Evolutionary conservation across 2,329 filamentous ascomycete genomes (phyloP).

Genomic region (Fusarium ramigenum): DNA sequence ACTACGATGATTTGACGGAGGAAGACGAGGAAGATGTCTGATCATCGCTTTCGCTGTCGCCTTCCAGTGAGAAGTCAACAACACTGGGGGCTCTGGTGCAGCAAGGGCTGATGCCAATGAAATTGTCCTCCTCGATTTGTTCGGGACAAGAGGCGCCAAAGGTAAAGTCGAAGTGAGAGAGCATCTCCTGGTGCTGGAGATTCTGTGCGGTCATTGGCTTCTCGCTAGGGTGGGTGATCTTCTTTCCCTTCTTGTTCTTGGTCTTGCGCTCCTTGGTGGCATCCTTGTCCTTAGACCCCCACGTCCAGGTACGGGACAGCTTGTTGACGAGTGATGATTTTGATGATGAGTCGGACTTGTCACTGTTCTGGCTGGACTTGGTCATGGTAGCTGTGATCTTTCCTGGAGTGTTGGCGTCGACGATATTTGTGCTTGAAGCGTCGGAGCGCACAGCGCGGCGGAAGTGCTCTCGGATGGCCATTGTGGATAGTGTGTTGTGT

Average conservation of each 20-base stretch:
- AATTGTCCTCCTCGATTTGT: slow-evolving; percentile 48
- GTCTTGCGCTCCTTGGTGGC: slow-evolving; percentile 44
- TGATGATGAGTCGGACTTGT: slow-evolving; percentile 41
- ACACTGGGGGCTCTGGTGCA: slow-evolving; percentile 53
- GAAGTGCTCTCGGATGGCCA: slow-evolving; percentile 56
- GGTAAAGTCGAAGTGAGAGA: slow-evolving; percentile 56
- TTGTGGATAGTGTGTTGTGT: slow-evolving; percentile 35
- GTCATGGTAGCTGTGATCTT: slow-evolving; percentile 42
- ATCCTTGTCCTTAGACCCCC: slow-evolving; percentile 44
- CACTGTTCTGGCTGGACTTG: slow-evolving; percentile 43
- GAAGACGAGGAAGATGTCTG: slow-evolving; percentile 32
- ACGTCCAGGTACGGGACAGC: slow-evolving; percentile 46
- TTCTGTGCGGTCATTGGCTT: slow-evolving; percentile 57
- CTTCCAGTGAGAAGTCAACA: slow-evolving; percentile 40
- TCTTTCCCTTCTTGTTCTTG: slow-evolving; percentile 43
- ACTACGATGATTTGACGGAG: slow-evolving; percentile 33
- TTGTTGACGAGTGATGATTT: slow-evolving; percentile 45
- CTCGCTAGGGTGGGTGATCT: slow-evolving; percentile 54
- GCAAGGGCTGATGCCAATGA: slow-evolving; percentile 55
- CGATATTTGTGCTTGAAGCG: slow-evolving; percentile 44
- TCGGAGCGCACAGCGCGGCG: slow-evolving; percentile 53
- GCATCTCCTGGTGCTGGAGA: slow-evolving; percentile 57
- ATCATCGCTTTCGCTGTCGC: slow-evolving; percentile 37
- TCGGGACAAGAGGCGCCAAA: slow-evolving; percentile 53
- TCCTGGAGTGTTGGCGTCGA: slow-evolving; percentile 45